Base-by-base conservation (phyloP, 331 rosid species). In the Pyrus hybrid region DNA sequence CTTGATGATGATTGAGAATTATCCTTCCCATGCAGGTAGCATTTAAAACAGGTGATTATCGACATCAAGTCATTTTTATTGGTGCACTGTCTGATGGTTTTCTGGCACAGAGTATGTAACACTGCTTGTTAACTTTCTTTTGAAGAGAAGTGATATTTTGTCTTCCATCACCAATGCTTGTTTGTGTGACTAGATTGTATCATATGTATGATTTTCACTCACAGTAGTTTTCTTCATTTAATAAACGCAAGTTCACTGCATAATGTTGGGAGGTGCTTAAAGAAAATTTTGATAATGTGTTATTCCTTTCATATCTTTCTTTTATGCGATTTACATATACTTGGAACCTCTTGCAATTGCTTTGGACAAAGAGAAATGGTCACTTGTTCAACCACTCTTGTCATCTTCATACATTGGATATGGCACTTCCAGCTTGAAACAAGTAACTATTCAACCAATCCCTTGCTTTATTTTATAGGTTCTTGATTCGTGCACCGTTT, bases 281-380 rank as follows among this genome's bases (percentile, higher is more conserved):
- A 33, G 20, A 12, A 35, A 25, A 5, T 61, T 66, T 17, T 35
- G 13, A 70, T 35, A 18, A 14, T 33, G 26, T 4, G 10, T 20
- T 11, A 47, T 32, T 69, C n/a, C 23, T 67, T 53, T 17, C 28
- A 8, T 73, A 20, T 67, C 14, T 76, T 80, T 79, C 80, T 80
- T 21, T 79, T 67, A 33, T 76, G 26, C 74, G 74, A 62, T 83
- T 76, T 83, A 65, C 81, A 94, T 96, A 63, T 94, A 90, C 81
- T 85, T 94, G 87, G 99, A 91, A 84, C 97, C 95, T 77, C 92
- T 94, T 77, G 99, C 99, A 76, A 81, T 90, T 83, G 99, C 99
- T 68, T 79, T 94, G 85, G 99, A 94, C 67, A 81, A 78, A 29
- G 99, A 88, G 86, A 90, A 85, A 79, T 91, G 99, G 99, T 92